Conservation (phyloP, 2,329 filamentous ascomycete species). For the Fusarium sp. region DNA sequence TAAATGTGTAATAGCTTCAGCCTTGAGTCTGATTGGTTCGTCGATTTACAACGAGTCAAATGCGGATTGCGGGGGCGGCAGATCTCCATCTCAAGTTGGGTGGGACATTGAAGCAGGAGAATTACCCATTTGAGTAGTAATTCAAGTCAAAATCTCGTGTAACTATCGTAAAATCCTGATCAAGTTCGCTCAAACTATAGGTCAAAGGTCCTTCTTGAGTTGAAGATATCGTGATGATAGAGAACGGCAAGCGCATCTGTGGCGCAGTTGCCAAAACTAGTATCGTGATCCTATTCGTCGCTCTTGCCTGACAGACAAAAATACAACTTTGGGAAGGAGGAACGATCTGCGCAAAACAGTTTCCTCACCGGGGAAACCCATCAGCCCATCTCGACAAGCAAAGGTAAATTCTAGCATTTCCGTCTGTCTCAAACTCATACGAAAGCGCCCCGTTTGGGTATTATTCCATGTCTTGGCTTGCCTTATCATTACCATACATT, state of each 20-base stretch:
- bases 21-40: slow-evolving; percentile 23
- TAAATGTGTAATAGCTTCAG: slow-evolving; percentile 32
- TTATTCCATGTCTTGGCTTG: slow-evolving; percentile 18
- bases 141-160: background rate
- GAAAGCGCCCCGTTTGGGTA: background rate
- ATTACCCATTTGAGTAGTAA: slow-evolving; percentile 5
- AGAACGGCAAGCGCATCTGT: background rate
- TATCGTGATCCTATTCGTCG: background rate
- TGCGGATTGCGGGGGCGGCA: slow-evolving; percentile 43
- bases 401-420: background rate
- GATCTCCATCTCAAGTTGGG: slow-evolving; percentile 36
- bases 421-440: background rate
- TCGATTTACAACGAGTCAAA: slow-evolving; percentile 14
- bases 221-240: background rate
- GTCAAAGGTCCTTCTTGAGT: background rate
- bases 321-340: background rate
- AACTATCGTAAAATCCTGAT: background rate
- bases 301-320: background rate
- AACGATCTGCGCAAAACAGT: background rate
- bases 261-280: background rate
- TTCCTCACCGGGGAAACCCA: background rate
- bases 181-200: background rate
- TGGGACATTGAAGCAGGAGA: slow-evolving; percentile 16
- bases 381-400: background rate
- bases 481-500: slow-evolving; percentile 33